Base-by-base conservation (phyloP, 495 filamentous ascomycete species). In the Hypoxylon lienhwacheense region DNA sequence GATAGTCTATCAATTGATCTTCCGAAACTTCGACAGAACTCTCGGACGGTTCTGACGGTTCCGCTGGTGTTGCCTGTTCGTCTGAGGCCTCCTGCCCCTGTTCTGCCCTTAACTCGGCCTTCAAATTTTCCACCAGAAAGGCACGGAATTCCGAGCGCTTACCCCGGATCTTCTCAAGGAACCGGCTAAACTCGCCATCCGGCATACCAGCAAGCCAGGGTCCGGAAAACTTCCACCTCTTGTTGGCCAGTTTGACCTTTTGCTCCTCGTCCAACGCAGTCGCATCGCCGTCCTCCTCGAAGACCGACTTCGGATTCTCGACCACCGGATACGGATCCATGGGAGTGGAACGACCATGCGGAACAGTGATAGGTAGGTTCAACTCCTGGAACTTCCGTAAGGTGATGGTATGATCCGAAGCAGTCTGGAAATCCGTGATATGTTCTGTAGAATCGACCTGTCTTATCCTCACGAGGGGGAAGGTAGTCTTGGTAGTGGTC, bases 391-490 rank as follows among this genome's bases (percentile, higher is more conserved):
- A 97, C 73, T 97, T 97, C 66, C 80, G 75, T 35, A 95, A 70
- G 7, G 89, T 91, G 56, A 89, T 71, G 17, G 85, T 82, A 67
- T 95, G 90, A 64, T 96, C 90, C 40, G 84, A 78, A 1, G 90
- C 86, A 29, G 88, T 90, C 47, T 85, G 79, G 73, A 89, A 99
- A 51, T 95, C 90, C 47, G 90, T 96, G 68, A 96, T 83, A 65
- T 95, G 89, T 72, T 97, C 91, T 52, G 83, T 81, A 5, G 90
- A 91, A 74, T 99, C 93, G 46, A 95, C 75, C 24, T 84, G 78
- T 48, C 70, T 76, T 47, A 97, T 73, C 26, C 86, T 78, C 28
- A 96, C 77, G 15, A 85, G 76, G 1, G 91, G 87, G 22, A 80
- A 84, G 2, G 80, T 81, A 6, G 87, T 82, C 49, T 80, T 84